phyloP scores from a whole-genome alignment of 2,329 filamentous ascomycete genomes.

The Gaeumannomyces sp. region DNA sequence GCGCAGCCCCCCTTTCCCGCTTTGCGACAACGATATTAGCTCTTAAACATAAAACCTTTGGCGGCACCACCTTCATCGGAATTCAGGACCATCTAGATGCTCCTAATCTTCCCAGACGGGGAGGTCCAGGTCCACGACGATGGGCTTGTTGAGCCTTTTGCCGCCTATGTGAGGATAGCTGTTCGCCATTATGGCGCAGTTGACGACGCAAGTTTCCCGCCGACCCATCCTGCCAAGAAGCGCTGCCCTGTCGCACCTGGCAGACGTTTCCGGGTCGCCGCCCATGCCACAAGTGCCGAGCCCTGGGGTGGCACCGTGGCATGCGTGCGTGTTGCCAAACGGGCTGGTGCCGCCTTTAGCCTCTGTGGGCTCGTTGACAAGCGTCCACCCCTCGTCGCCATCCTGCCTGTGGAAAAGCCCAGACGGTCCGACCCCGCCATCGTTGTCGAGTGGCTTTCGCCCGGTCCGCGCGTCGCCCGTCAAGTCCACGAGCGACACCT shows the following conservation, averaged over 20 bases:
- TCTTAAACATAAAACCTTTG: neutral
- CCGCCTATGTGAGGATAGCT: constrained; percentile 57
- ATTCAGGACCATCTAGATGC: neutral
- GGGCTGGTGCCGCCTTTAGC: neutral
- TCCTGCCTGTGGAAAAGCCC: neutral
- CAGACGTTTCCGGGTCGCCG: constrained; percentile 30
- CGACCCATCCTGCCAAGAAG: constrained; percentile 38
- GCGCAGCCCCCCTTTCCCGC: neutral
- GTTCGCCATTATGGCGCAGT: constrained; percentile 68
- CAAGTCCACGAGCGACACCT: constrained; percentile 57
- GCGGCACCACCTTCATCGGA: neutral
- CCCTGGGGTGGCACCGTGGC: constrained; percentile 16
- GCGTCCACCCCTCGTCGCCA: neutral
- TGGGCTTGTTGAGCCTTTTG: constrained; percentile 67
- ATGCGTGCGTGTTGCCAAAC: neutral
- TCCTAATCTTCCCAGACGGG: constrained; percentile 42
- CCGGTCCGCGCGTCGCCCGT: constrained; percentile 32
- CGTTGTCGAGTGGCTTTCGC: constrained; percentile 38
- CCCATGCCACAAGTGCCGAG: constrained; percentile 33
- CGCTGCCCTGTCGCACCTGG: constrained; percentile 33
- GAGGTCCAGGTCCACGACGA: constrained; percentile 76
- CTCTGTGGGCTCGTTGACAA: constrained; percentile 1
- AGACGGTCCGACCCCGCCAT: constrained; percentile 27
- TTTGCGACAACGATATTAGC: neutral
- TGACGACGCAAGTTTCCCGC: constrained; percentile 70